Base-by-base conservation (phyloP, 2,329 filamentous ascomycete genomes). In the Westerdykella aurantiaca region DNA sequence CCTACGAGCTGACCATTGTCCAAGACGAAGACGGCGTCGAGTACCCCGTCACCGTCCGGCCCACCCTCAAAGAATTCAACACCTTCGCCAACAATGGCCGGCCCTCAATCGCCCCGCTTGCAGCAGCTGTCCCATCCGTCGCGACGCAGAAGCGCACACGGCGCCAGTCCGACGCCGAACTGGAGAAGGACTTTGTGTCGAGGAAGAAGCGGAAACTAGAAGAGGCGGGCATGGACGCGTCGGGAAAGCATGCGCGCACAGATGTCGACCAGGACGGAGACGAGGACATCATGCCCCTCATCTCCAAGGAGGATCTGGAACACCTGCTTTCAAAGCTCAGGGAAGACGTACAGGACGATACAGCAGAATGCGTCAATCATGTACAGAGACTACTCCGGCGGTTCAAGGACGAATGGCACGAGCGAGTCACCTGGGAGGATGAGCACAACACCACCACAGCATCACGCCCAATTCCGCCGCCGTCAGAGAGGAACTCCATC, bases 331-430 rank as follows among this genome's bases (percentile, higher is more conserved):
- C 42, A 23, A 54, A 49, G 14, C 43, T 59, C 17, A 48, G 55
- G 16, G 51, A 56, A 13, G 53, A 60, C 34, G 48, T 60, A 4
- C 57, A 56, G n/a, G 47, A 55, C 42, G 53, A 57, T 45, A 55
- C 56, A 6, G 42, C 51, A 10, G 47, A 50, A 31, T 42, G 41
- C 31, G 45, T 52, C 31, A 52, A 52, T 34, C 50, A 52, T 38
- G 45, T 52, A 31, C 47, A 52, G n/a, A 39, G 38, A 31, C 44
- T 48, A 4, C 34, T 50, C 16, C 43, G 47, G 37, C 39, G 42
- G 17, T 48, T 49, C 44, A 44, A 45, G 23, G 41, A 42, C 41
- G 51, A 58, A 34, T 57, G 51, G 50, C 51, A 52, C 31, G 54
- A 56, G 33, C 48, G 57, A 35, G 50, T n/a, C 31, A 38, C 23